These are phyloP conservation scores for Podaxis carcinomalis DNA, from an alignment of 768 basidiomycete genomes.

Conservation along the genomic window DNA sequence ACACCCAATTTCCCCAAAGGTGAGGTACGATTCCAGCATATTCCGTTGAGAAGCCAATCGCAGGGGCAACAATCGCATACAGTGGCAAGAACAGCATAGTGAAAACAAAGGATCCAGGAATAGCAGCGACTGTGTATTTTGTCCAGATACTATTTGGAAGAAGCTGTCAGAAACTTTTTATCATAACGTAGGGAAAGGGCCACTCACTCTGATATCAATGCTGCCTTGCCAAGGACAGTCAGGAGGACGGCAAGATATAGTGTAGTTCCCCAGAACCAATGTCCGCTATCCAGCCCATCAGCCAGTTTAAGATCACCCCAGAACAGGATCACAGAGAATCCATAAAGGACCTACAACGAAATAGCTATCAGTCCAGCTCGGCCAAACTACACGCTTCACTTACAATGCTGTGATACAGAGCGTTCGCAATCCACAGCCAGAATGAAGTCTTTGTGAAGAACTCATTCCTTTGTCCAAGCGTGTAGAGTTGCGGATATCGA, in stretches of 20 bases:
- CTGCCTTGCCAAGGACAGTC: conserved; percentile 96
- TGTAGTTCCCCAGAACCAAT: conserved; percentile 99
- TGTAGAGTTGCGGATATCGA: conserved; percentile 95
- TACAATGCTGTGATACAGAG: conserved; percentile 85
- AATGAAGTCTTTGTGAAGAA: conserved; percentile 91
- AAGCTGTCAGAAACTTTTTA: neutral
- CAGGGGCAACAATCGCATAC: conserved; percentile 84
- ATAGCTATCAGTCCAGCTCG: neutral
- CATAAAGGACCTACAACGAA: conserved; percentile 66
- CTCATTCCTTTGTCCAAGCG: conserved; percentile 87
- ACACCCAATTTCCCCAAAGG: conserved; percentile 83
- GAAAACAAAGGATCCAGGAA: conserved; percentile 94
- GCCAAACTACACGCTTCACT: conserved; percentile 22
- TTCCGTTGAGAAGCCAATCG: conserved; percentile 84
- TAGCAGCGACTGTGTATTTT: conserved; percentile 97
- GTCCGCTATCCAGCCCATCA: conserved; percentile 80
- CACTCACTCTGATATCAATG: conserved; percentile 92
- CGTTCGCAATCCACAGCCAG: conserved; percentile 90
- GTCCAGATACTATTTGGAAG: conserved; percentile 81
- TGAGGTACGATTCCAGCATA: conserved; percentile 88
- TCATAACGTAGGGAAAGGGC: neutral
- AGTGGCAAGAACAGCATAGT: conserved; percentile 95
- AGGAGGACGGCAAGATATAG: conserved; percentile 91
- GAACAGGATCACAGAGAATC: conserved; percentile 85
- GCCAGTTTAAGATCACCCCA: conserved; percentile 87